phyloP scores from a whole-genome alignment of 2,329 filamentous ascomycete species.

The Ilyonectria mors-panacis region DNA sequence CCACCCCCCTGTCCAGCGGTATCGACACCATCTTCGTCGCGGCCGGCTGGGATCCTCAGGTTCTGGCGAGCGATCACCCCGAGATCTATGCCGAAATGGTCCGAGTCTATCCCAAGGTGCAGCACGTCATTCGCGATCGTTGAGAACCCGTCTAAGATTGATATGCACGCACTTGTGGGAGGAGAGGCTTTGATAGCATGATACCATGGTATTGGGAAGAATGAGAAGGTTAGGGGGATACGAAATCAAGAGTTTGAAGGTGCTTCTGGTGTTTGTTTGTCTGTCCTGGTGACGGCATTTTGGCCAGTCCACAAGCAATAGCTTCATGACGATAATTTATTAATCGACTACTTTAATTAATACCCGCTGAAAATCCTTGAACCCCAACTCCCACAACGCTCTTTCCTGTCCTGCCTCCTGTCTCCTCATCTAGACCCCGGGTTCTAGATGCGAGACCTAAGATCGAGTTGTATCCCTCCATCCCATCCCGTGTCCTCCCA shows the following conservation, averaged over 20 bases:
- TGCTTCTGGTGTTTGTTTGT: conserved; percentile 1
- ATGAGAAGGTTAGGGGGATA: background rate
- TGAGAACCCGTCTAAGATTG: conserved; percentile 12
- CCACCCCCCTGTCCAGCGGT: conserved; percentile 89
- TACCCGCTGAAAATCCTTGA: background rate
- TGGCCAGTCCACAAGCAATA: conserved; percentile 8
- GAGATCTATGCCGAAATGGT: conserved; percentile 87
- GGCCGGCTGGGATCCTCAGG: conserved; percentile 76
- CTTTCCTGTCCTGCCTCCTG: background rate
- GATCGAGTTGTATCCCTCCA: background rate
- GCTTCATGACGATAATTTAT: conserved; percentile 5
- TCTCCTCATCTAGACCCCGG: no score
- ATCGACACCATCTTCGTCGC: conserved; percentile 94
- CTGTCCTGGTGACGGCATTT: conserved; percentile 4
- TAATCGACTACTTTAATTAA: conserved; percentile 5
- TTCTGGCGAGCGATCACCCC: conserved; percentile 84
- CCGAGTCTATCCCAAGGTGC: conserved; percentile 85
- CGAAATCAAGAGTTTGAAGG: background rate
- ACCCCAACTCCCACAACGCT: background rate
- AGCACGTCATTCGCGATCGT: conserved; percentile 74
- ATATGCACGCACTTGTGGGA: background rate
- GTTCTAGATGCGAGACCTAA: background rate
- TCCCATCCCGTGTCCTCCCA: no score
- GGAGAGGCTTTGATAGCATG: conserved; percentile 29
- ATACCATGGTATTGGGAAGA: conserved; percentile 17